Evolutionary conservation across 2,329 filamentous ascomycete species (phyloP), one percentile per base, ranked within the genome.

Genomic region (Fusarium nisikadoi): DNA sequence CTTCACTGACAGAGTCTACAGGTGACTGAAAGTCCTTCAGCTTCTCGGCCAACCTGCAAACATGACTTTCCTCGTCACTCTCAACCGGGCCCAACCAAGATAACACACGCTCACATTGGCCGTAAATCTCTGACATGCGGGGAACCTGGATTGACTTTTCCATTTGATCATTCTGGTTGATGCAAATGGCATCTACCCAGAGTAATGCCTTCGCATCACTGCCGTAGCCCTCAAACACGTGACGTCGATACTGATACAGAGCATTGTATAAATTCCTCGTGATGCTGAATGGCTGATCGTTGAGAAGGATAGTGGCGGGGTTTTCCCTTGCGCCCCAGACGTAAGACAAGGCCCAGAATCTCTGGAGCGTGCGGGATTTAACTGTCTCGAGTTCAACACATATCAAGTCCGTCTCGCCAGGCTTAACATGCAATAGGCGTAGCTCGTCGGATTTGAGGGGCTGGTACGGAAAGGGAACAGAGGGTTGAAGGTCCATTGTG

Each of bases 41-140:
- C 8, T 3, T 57, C 11, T 41, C 17, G 1, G 63, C 31, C 19
- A 72, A 10, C 9, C 33, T 33, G 10, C 2, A 6, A 5, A 56
- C 11, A 17, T 38, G 6, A 0, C 10, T 8, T 1, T 23, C 19
- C 4, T 69, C 57, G 1, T 38, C 12, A 1, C 3, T 16, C 0
- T 31, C 25, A 3, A 57, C 49, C 0, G 49, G 58, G 0, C 69
- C 69, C 1, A 71, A 17, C 58, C 68, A 71, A 10, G 69, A 68
- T 5, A 72, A 16, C 0, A 71, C 69, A 5, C 54, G 68, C 8
- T 71, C 46, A 23, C 58, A 71, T 50, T 17, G 50, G 0, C 68
- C 68, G n/a, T 71, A 71, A 8, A 72, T 71, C 7, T 68, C 53
- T 5, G 69, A 68, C 63, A 71, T 71, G 10, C 49, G 63, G 12